Evolutionary conservation across 129 eudicot genomes (phyloP).

Genomic region (Flaveria robusta): DNA sequence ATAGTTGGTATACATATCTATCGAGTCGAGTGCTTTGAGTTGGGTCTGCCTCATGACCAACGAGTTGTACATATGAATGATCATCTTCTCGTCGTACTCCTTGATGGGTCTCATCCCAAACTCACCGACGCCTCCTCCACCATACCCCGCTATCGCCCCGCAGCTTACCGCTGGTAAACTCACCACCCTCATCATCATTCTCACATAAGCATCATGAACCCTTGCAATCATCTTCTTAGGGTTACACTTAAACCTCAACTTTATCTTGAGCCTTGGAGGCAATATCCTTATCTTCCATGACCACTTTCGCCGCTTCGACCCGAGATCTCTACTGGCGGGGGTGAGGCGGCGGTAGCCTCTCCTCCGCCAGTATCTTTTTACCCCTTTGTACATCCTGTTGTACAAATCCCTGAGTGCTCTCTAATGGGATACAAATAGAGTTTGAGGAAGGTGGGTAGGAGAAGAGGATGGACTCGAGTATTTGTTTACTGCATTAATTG

Average conservation of each 20-base stretch:
- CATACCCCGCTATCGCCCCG: conserved; percentile 38
- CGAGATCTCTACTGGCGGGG: conserved; percentile 17
- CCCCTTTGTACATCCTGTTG: conserved; percentile 41
- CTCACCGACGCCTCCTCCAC: conserved; percentile 31
- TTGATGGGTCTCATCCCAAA: conserved; percentile 52
- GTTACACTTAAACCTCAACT: conserved; percentile 49
- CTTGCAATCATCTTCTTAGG: conserved; percentile 58
- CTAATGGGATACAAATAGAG: not conserved
- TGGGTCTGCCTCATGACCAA: conserved; percentile 49
- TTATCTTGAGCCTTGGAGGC: conserved; percentile 48
- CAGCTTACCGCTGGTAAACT: conserved; percentile 27
- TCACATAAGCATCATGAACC: conserved; percentile 65
- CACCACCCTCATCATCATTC: conserved; percentile 64
- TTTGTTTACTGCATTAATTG: conserved; percentile 4
- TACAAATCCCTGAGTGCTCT: conserved; percentile 28
- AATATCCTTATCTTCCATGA: conserved; percentile 59
- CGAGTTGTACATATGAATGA: conserved; percentile 70
- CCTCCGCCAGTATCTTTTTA: conserved; percentile 56
- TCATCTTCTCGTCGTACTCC: conserved; percentile 81
- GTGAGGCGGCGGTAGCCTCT: conserved; percentile 55
- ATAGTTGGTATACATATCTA: not conserved
- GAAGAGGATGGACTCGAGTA: not conserved
- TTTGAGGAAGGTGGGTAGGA: no score
- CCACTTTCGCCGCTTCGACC: conserved; percentile 43
- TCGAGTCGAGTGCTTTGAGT: conserved; percentile 3